phyloP scores from a whole-genome alignment of 148 eudicot genomes.

The Rhododendron simsii region DNA sequence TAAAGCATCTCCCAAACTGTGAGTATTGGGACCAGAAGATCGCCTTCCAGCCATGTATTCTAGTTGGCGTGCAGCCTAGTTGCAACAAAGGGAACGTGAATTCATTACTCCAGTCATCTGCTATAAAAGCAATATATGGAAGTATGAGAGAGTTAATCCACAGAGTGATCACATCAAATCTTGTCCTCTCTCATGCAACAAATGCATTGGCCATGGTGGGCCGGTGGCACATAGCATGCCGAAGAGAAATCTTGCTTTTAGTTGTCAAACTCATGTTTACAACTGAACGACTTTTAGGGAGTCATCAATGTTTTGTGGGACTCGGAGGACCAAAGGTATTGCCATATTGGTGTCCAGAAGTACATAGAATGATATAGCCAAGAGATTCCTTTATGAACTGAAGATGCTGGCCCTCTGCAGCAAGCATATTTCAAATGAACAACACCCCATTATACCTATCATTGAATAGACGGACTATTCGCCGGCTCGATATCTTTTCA shows the following conservation, averaged over 20 bases:
- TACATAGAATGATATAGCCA: neutral
- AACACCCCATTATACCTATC: neutral
- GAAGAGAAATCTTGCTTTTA: neutral
- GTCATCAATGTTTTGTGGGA: neutral
- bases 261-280: neutral
- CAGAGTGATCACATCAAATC: neutral
- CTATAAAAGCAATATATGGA: neutral
- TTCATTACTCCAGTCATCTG: neutral
- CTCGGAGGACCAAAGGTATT: neutral
- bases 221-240: neutral
- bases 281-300: neutral
- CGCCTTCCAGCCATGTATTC: constrained; percentile 61
- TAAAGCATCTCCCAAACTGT: constrained; percentile 75
- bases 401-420: neutral
- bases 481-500: neutral
- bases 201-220: neutral
- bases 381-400: neutral
- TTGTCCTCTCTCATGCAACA: neutral
- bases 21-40: constrained; percentile 47
- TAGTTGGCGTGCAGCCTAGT: constrained; percentile 85
- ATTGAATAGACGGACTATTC: neutral
- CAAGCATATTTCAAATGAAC: neutral
- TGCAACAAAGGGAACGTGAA: constrained; percentile 1
- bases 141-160: neutral
- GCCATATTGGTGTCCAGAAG: neutral